These are phyloP conservation scores for Tricholoma terreum DNA, from an alignment of 768 basidiomycete species.

Conservation along the genomic window DNA sequence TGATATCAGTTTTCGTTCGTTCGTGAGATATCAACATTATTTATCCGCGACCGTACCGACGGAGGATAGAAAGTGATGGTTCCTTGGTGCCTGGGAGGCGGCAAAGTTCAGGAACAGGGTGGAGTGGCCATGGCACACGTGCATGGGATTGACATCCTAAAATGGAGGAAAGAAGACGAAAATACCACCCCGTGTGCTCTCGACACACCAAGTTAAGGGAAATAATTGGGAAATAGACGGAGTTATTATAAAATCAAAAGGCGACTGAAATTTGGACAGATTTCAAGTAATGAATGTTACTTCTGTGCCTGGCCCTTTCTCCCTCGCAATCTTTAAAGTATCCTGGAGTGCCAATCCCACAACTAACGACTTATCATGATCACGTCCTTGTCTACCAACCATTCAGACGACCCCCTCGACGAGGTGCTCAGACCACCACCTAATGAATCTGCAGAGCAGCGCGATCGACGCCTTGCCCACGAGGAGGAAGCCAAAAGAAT, in stretches of 20 bases:
- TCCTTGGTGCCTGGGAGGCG: constrained; percentile 31
- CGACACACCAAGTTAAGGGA: background rate
- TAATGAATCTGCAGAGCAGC: constrained; percentile 62
- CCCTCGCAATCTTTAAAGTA: constrained; percentile 17
- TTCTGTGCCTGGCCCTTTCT: constrained; percentile 17
- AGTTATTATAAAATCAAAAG: constrained; percentile 6
- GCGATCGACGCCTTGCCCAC: constrained; percentile 46
- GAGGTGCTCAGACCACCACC: constrained; percentile 61
- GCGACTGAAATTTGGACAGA: constrained; percentile 8
- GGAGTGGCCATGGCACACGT: constrained; percentile 14
- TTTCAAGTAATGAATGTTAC: constrained; percentile 1
- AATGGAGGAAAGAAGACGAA: background rate
- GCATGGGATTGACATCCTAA: constrained; percentile 8
- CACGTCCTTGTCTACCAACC: constrained; percentile 31
- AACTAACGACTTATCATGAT: constrained; percentile 14
- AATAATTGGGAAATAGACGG: constrained; percentile 4
- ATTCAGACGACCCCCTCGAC: constrained; percentile 62
- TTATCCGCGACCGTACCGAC: too few relatives aligned
- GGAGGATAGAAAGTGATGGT: constrained; percentile 19
- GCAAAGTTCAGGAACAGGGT: too few relatives aligned
- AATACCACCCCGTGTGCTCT: background rate
- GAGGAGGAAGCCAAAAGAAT: constrained; percentile 68
- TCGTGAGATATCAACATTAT: too few relatives aligned
- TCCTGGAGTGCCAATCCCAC: constrained; percentile 6
- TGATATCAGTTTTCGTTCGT: too few relatives aligned